phyloP scores from a whole-genome alignment of 2,329 filamentous ascomycete species.

The Nothophaeocryptopus gaeumannii region DNA sequence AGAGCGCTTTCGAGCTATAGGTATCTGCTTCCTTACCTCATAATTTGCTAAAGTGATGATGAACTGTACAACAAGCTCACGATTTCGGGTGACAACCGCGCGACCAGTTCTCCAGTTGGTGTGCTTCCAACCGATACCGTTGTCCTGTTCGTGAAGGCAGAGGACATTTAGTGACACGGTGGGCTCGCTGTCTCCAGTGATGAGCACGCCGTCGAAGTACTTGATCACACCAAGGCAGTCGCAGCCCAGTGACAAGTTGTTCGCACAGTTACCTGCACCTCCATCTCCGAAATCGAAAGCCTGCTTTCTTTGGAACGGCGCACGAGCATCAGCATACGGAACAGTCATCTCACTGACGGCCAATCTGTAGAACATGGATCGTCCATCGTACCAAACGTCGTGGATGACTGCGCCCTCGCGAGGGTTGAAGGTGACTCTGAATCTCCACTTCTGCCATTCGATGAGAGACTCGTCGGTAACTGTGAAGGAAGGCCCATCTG shows the following conservation, averaged over 20 bases:
- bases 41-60: slow-evolving; percentile 70
- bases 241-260: slow-evolving; percentile 65
- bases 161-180: slow-evolving; percentile 58
- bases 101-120: slow-evolving; percentile 64
- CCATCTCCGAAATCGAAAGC: slow-evolving; percentile 71
- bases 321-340: slow-evolving; percentile 61
- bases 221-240: slow-evolving; percentile 59
- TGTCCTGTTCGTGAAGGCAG: slow-evolving; percentile 68
- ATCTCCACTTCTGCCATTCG: slow-evolving; percentile 53
- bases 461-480: slow-evolving; percentile 48
- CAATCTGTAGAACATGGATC: slow-evolving; percentile 64
- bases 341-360: slow-evolving; percentile 63
- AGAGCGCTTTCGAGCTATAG: background rate
- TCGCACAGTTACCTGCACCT: slow-evolving; percentile 64
- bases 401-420: slow-evolving; percentile 70
- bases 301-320: slow-evolving; percentile 66
- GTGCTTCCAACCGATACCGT: slow-evolving; percentile 68
- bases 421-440: slow-evolving; percentile 67
- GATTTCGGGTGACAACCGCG: slow-evolving; percentile 59
- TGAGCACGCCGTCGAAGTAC: slow-evolving; percentile 59
- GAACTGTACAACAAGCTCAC: slow-evolving; percentile 64
- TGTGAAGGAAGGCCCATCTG: slow-evolving; percentile 64
- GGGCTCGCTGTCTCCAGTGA: slow-evolving; percentile 54
- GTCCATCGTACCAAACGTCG: slow-evolving; percentile 64
- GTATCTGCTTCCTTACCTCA: slow-evolving; percentile 9